phyloP scores from a whole-genome alignment of 1,139 yeast species.

The Yamadazyma atmosphaerica region DNA sequence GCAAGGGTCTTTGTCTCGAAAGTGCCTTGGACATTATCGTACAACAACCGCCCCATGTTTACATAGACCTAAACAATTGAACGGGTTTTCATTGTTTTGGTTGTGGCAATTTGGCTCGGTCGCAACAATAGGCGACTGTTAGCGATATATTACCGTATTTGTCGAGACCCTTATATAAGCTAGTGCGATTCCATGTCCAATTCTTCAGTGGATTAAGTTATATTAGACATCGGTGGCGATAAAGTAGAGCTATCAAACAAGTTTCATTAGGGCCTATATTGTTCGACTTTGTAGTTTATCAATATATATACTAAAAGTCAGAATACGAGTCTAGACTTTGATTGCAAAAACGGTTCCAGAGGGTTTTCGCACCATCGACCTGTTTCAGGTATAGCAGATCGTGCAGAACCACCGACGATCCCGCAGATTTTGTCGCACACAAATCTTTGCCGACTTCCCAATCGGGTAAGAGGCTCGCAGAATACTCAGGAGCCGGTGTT shows the following conservation, averaged over 20 bases:
- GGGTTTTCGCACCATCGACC: neutral
- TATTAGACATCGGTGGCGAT: neutral
- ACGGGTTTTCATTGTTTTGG: conserved; percentile 4
- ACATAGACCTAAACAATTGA: conserved; percentile 3
- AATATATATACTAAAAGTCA: no score
- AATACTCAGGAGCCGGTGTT: conserved; percentile 12
- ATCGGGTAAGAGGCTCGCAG: conserved; percentile 3
- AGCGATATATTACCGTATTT: neutral
- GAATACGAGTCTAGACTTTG: neutral
- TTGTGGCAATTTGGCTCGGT: neutral
- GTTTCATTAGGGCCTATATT: no score
- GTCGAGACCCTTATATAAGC: neutral
- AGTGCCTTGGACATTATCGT: neutral
- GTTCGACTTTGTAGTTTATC: no score
- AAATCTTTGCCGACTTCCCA: conserved; percentile 2
- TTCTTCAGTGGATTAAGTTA: neutral
- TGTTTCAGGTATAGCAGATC: conserved; percentile 1
- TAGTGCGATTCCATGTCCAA: neutral
- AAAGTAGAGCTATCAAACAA: no score
- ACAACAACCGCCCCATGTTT: neutral
- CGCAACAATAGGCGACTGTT: neutral
- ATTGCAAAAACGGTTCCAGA: neutral
- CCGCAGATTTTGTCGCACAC: neutral
- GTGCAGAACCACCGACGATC: neutral
- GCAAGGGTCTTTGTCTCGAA: neutral